phyloP scores from a whole-genome alignment of 768 basidiomycete genomes.

The Gelatoporia subvermispora region DNA sequence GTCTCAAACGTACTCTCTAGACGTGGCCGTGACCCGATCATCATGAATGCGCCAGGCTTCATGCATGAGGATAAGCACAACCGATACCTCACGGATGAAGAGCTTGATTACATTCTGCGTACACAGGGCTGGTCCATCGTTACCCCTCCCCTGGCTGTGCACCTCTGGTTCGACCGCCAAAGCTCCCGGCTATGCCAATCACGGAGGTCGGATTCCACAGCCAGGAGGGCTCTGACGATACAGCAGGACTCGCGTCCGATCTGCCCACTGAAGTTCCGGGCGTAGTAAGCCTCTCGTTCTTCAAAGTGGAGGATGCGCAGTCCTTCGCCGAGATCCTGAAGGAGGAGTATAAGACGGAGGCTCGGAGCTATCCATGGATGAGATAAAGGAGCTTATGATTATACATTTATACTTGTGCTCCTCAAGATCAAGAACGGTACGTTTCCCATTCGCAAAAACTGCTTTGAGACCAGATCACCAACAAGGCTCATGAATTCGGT shows the following conservation, averaged over 20 bases:
- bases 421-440: constrained; percentile 99
- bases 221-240: constrained; percentile 90
- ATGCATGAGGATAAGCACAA: constrained; percentile 95
- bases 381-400: constrained; percentile 99
- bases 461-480: constrained; percentile 97
- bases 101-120: constrained; percentile 88
- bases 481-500: constrained; percentile 97
- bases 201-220: constrained; percentile 83
- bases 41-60: constrained; percentile 80
- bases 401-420: constrained; percentile 94
- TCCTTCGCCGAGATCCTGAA: constrained; percentile 96
- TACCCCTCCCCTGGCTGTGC: no score
- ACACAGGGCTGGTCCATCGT: no score
- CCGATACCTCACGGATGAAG: constrained; percentile 92
- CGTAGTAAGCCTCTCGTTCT: constrained; percentile 94
- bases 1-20: no score
- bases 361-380: constrained; percentile 92
- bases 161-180: constrained; percentile 77
- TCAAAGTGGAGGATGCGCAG: constrained; percentile 96
- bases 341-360: constrained; percentile 90
- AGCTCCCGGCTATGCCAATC: constrained; percentile 44
- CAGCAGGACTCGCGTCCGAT: constrained; percentile 87
- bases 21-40: constrained; percentile 73
- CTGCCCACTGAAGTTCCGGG: constrained; percentile 97
- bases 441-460: constrained; percentile 94